These are phyloP conservation scores for Nigrospora osmanthi DNA, from an alignment of 2,329 filamentous ascomycete genomes.

Conservation along the genomic window DNA sequence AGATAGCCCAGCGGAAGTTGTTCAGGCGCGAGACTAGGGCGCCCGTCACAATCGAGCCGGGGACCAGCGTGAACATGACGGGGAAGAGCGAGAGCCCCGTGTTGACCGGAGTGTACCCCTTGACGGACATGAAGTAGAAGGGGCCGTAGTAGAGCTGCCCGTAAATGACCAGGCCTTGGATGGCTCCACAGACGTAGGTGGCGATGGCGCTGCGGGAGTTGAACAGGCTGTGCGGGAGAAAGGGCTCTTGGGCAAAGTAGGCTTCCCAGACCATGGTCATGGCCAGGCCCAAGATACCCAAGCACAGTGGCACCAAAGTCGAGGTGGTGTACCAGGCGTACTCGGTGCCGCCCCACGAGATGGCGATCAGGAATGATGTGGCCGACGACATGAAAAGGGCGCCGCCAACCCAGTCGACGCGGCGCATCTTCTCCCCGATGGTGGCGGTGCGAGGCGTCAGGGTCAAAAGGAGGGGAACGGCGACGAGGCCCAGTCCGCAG, in stretches of 20 bases:
- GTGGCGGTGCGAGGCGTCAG: slow-evolving; percentile 20
- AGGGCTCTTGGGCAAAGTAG: slow-evolving; percentile 17
- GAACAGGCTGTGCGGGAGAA: slow-evolving; percentile 21
- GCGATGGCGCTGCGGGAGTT: slow-evolving; percentile 14
- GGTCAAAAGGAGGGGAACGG: slow-evolving; percentile 31
- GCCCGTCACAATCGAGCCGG: slow-evolving; percentile 8
- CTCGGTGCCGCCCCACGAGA: slow-evolving; percentile 34
- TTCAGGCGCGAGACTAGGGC: slow-evolving; percentile 7
- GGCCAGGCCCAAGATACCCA: slow-evolving; percentile 30
- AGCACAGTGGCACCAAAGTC: slow-evolving; percentile 31
- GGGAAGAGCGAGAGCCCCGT: slow-evolving; percentile 12
- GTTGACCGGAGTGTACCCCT: slow-evolving; percentile 5
- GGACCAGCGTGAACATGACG: slow-evolving; percentile 7
- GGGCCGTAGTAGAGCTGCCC: slow-evolving; percentile 5
- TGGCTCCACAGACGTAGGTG: slow-evolving; percentile 19
- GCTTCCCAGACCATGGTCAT: slow-evolving; percentile 28
- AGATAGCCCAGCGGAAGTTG: slow-evolving; percentile 9
- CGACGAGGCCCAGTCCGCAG: slow-evolving; percentile 25
- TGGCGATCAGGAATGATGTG: slow-evolving; percentile 31
- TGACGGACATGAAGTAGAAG: slow-evolving; percentile 12
- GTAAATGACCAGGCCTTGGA: slow-evolving; percentile 21
- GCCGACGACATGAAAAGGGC: slow-evolving; percentile 30
- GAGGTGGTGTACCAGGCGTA: slow-evolving; percentile 31
- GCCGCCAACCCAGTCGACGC: slow-evolving; percentile 35
- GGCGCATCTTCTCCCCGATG: slow-evolving; percentile 18